Conservation (phyloP, 768 basidiomycete species). For the Trichaptum fuscoviolaceum region DNA sequence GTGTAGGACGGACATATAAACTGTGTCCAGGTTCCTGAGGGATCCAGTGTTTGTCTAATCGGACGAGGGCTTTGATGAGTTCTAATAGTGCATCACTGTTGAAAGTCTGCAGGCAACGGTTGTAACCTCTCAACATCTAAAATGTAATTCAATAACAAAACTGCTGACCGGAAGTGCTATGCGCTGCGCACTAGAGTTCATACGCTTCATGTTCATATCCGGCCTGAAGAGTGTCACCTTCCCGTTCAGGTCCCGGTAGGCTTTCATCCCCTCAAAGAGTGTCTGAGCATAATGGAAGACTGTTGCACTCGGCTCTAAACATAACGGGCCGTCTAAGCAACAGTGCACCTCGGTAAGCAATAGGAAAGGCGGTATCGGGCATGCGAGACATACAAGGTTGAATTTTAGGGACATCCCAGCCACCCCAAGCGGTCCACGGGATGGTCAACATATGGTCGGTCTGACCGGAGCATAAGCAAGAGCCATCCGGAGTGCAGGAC, state of each 20-base stretch:
- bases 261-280: constrained; percentile 93
- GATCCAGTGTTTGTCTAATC: constrained; percentile 86
- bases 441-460: constrained; percentile 84
- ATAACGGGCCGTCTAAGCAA: constrained; percentile 58
- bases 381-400: constrained; percentile 59
- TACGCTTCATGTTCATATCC: constrained; percentile 96
- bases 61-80: constrained; percentile 82
- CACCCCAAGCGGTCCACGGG: constrained; percentile 62
- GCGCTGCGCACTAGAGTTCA: constrained; percentile 80
- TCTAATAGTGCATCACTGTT: constrained; percentile 67
- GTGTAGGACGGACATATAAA: constrained; percentile 82
- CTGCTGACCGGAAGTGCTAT: constrained; percentile 66
- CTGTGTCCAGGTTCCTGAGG: constrained; percentile 85
- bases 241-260: constrained; percentile 71
- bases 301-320: constrained; percentile 71
- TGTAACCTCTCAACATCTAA: background rate
- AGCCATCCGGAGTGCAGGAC: constrained; percentile 4
- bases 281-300: constrained; percentile 93
- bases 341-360: background rate
- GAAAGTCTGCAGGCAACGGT: constrained; percentile 52
- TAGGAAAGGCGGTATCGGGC: background rate
- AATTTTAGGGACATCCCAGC: constrained; percentile 83
- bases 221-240: constrained; percentile 85
- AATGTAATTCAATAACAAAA: background rate
- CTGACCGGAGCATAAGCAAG: constrained; percentile 28